Percentiles rank a stretch among this genome's conserved stretches.
These are phyloP conservation scores for Cucurbita pepo DNA, from an alignment of 306 rosid species.

Conservation along the genomic window DNA sequence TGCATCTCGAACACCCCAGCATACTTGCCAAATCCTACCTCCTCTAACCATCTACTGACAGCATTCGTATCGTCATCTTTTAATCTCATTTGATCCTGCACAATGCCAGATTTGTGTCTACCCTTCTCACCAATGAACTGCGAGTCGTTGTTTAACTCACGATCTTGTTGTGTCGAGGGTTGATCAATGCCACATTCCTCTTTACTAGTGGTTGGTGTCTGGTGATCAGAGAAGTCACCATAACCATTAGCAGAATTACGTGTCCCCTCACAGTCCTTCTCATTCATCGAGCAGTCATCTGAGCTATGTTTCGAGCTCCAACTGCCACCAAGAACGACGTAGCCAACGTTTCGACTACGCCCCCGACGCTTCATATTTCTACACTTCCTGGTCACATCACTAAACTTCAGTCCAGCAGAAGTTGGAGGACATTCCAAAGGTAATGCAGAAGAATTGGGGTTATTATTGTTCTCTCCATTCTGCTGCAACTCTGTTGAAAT, in stretches of 20 bases:
- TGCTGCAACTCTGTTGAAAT: slow-evolving; percentile 17
- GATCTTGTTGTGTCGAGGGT: background rate
- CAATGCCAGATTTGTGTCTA: background rate
- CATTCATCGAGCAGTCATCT: slow-evolving; percentile 7
- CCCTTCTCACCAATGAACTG: slow-evolving; percentile 5
- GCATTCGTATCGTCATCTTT: background rate
- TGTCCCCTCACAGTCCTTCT: slow-evolving; percentile 10
- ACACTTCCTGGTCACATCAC: slow-evolving; percentile 18
- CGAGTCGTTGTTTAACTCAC: slow-evolving; percentile 3
- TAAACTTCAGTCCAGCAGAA: slow-evolving; percentile 9
- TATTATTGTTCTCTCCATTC: slow-evolving; percentile 22
- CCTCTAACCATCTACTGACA: slow-evolving; percentile 21
- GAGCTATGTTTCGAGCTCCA: slow-evolving; percentile 21
- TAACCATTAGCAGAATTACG: slow-evolving; percentile 5
- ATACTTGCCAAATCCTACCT: slow-evolving; percentile 22
- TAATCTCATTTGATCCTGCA: slow-evolving; percentile 3
- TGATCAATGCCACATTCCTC: slow-evolving; percentile 12
- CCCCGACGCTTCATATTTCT: slow-evolving; percentile 25
- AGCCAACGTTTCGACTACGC: background rate
- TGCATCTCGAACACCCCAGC: slow-evolving; percentile 25
- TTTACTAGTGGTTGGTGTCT: slow-evolving; percentile 20
- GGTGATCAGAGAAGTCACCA: slow-evolving; percentile 10
- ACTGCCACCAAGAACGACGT: slow-evolving; percentile 8
- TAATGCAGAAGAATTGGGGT: slow-evolving; percentile 14
- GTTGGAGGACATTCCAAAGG: slow-evolving; percentile 3